Conservation (phyloP, 306 rosid species). For the Sicyos baderoa region DNA sequence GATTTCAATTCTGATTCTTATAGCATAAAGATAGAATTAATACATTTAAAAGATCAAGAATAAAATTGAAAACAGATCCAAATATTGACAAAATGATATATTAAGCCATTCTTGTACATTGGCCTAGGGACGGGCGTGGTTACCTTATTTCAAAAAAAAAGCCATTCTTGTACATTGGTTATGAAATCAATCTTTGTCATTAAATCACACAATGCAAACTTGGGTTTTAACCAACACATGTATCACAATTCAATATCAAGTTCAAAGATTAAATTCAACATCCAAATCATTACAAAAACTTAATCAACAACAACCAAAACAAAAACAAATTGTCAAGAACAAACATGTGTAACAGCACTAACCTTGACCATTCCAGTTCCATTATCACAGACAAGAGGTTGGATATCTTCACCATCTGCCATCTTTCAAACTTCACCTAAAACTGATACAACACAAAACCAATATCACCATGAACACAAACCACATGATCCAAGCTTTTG, state of each 20-base stretch:
- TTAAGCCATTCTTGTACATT: neutral
- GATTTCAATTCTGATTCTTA: neutral
- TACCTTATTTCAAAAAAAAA: too few relatives aligned
- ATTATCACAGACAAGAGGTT: conserved; percentile 20
- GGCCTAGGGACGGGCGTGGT: too few relatives aligned
- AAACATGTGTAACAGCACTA: neutral
- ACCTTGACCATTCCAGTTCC: conserved; percentile 23
- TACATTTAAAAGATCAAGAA: neutral
- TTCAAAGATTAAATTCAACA: neutral
- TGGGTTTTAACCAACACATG: neutral
- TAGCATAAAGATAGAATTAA: neutral
- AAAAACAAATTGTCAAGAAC: neutral
- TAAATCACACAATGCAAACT: neutral
- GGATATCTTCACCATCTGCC: conserved; percentile 19
- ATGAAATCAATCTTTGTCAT: neutral
- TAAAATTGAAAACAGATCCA: neutral
- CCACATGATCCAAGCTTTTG: neutral
- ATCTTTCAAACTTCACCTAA: conserved; percentile 4
- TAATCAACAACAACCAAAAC: neutral
- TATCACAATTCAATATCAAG: neutral
- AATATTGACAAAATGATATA: neutral
- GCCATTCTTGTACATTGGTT: neutral
- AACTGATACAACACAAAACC: neutral
- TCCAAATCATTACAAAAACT: neutral
- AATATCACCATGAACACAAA: neutral